Percentiles rank a stretch among this genome's conserved stretches.
Evolutionary conservation across 2,329 filamentous ascomycete species (phyloP).

Genomic region (Shiraia sp.): DNA sequence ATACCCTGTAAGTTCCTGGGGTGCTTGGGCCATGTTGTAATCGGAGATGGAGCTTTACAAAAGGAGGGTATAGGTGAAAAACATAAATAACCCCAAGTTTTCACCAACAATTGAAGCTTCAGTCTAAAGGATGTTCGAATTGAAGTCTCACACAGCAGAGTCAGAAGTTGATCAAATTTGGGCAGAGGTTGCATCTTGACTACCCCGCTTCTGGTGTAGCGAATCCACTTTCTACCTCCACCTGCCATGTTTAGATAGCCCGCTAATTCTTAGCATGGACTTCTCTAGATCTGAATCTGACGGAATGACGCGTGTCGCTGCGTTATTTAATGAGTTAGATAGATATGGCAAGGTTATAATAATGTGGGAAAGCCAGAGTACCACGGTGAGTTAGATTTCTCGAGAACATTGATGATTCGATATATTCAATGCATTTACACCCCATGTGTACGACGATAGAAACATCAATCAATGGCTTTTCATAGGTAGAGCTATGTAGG

Average conservation of each 20-base stretch:
- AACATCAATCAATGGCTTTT: too few relatives aligned
- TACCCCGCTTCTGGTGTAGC: constrained; percentile 15
- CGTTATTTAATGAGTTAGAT: too few relatives aligned
- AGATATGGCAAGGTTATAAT: too few relatives aligned
- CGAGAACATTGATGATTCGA: too few relatives aligned
- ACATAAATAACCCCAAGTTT: neutral
- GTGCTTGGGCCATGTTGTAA: constrained; percentile 15
- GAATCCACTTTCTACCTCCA: neutral
- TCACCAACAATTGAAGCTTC: constrained; percentile 1
- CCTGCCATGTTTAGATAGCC: neutral
- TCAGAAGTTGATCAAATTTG: neutral
- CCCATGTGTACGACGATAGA: too few relatives aligned
- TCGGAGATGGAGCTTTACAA: neutral
- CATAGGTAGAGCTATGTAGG: too few relatives aligned
- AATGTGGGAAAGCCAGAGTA: too few relatives aligned
- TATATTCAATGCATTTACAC: too few relatives aligned
- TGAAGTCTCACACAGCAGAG: neutral
- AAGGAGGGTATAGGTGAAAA: neutral
- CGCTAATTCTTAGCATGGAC: too few relatives aligned
- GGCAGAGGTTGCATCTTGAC: neutral
- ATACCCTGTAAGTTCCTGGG: constrained; percentile 25
- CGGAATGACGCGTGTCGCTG: too few relatives aligned
- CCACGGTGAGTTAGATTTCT: too few relatives aligned
- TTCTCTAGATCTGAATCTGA: too few relatives aligned
- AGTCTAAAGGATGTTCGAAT: neutral